These are phyloP conservation scores for Ehretia macrophylla DNA, from an alignment of 257 asterid genomes.

Conservation along the genomic window DNA sequence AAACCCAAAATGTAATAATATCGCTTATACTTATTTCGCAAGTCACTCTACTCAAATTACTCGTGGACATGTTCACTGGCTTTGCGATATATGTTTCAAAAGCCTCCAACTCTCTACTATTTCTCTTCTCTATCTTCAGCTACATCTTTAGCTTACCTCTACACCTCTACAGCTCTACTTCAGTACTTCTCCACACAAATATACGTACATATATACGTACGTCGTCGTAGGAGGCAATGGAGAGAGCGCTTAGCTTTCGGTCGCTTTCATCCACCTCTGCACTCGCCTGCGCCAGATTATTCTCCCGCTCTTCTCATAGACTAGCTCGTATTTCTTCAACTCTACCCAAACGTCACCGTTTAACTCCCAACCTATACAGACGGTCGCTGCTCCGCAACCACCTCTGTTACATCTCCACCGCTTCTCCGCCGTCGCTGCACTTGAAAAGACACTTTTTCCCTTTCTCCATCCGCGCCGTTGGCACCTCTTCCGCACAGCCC, in stretches of 20 bases:
- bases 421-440: conserved; percentile 31
- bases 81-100: too few relatives aligned
- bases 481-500: conserved; percentile 65
- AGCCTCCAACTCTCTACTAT: too few relatives aligned
- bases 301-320: conserved; percentile 59
- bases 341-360: conserved; percentile 47
- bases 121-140: too few relatives aligned
- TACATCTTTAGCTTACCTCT: too few relatives aligned
- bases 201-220: neutral
- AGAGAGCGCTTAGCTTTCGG: conserved; percentile 68
- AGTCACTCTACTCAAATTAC: too few relatives aligned
- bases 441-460: conserved; percentile 39
- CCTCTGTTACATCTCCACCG: conserved; percentile 38
- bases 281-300: conserved; percentile 51
- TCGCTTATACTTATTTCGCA: too few relatives aligned
- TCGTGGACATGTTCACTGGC: too few relatives aligned
- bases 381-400: conserved; percentile 46
- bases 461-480: conserved; percentile 59
- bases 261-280: conserved; percentile 54
- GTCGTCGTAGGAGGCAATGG: conserved; percentile 39
- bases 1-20: too few relatives aligned
- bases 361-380: conserved; percentile 34
- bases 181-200: neutral
- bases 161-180: too few relatives aligned
- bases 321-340: conserved; percentile 28